phyloP scores from a whole-genome alignment of 2,329 filamentous ascomycete species.

The Truncatella angustata region DNA sequence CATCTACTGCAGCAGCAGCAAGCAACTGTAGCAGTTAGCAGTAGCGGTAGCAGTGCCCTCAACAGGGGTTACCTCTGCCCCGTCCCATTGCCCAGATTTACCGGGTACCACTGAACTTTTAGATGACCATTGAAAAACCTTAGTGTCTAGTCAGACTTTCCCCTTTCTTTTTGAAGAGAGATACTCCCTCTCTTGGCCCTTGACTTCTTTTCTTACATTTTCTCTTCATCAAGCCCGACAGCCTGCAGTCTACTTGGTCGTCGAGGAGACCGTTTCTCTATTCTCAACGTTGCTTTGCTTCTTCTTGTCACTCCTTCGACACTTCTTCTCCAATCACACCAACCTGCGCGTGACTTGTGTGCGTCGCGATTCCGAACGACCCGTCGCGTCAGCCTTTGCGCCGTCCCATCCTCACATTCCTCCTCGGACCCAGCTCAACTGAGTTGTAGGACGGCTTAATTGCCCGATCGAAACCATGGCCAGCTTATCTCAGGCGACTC shows the following conservation, averaged over 20 bases:
- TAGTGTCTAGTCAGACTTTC: neutral
- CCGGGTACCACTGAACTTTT: too few relatives aligned
- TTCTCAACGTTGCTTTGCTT: conserved; percentile 15
- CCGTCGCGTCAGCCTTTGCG: neutral
- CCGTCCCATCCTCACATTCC: neutral
- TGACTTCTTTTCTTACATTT: conserved; percentile 1
- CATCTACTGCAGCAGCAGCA: too few relatives aligned
- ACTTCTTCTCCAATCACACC: conserved; percentile 32
- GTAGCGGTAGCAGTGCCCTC: neutral
- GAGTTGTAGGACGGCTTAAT: neutral
- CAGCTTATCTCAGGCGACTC: conserved; percentile 35
- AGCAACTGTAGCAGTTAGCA: too few relatives aligned
- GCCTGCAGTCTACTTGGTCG: conserved; percentile 6
- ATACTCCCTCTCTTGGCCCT: neutral
- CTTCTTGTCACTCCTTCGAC: conserved; percentile 41
- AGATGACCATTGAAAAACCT: neutral
- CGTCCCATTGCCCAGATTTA: too few relatives aligned
- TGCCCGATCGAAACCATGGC: conserved; percentile 20
- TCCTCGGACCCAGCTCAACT: neutral
- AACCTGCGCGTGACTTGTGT: conserved; percentile 11
- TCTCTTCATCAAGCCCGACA: neutral
- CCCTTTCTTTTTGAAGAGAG: neutral
- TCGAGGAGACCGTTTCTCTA: neutral
- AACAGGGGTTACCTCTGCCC: conserved; percentile 4
- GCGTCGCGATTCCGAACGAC: conserved; percentile 3